phyloP scores from a whole-genome alignment of 2,329 filamentous ascomycete species.

The Beauveria sp. region DNA sequence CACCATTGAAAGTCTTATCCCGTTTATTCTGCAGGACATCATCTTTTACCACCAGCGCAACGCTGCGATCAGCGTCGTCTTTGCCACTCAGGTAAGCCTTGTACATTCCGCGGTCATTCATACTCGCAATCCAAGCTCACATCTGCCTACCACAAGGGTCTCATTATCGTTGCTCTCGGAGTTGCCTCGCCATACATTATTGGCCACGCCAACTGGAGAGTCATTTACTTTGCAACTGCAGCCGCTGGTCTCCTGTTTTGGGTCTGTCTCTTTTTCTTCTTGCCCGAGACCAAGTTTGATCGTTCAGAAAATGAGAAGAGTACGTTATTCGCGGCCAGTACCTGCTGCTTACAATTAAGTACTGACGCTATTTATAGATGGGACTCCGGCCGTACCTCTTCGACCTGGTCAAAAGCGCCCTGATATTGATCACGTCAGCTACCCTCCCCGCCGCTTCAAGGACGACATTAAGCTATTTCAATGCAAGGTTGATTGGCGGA shows the following conservation, averaged over 20 bases:
- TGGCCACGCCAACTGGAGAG: slow-evolving; percentile 25
- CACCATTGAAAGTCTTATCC: slow-evolving; percentile 28
- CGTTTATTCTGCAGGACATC: slow-evolving; percentile 31
- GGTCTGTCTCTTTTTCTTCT: slow-evolving; percentile 23
- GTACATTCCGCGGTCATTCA: too few species aligned
- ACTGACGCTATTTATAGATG: not conserved
- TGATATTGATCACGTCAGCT: slow-evolving; percentile 20
- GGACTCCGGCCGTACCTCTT: slow-evolving; percentile 19
- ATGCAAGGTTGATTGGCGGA: slow-evolving; percentile 20
- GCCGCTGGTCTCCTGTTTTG: slow-evolving; percentile 24
- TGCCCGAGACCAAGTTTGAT: slow-evolving; percentile 28
- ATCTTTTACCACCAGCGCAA: slow-evolving; percentile 32
- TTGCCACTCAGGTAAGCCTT: slow-evolving; percentile 17
- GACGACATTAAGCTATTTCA: slow-evolving; percentile 27
- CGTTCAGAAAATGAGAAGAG: slow-evolving; percentile 24
- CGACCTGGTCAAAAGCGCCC: slow-evolving; percentile 20
- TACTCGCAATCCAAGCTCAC: not conserved
- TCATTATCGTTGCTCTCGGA: slow-evolving; percentile 23
- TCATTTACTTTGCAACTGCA: slow-evolving; percentile 27
- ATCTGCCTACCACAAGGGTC: slow-evolving; percentile 14
- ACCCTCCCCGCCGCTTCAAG: slow-evolving; percentile 20
- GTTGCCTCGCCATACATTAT: slow-evolving; percentile 23
- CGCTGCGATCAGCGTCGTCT: slow-evolving; percentile 24
- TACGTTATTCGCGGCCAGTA: not conserved
- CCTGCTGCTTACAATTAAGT: not conserved